Evolutionary conservation across 768 basidiomycete genomes (phyloP), one percentile per base, ranked within the genome.

Genomic region (Butyriboletus loyo): DNA sequence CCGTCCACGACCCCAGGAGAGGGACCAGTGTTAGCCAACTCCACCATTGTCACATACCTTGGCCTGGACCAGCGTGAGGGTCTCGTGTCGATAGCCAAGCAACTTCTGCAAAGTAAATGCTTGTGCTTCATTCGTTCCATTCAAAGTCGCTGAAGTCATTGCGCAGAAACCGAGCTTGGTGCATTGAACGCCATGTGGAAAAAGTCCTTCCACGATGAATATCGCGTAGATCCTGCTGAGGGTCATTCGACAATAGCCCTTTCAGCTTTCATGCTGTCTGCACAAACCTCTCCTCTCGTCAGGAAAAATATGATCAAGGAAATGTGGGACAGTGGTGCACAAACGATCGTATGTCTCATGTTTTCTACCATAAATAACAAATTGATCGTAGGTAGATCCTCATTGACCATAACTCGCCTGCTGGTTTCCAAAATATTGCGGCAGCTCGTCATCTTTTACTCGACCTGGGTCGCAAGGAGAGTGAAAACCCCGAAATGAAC

Each of bases 321-420:
- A 60, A 89, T 98, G 78, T 98, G 94, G 94, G 80, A 89, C 41
- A 92, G 91, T 61, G 92, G 91, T 39, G 93, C 93, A 21, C 83
- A 88, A 63, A 81, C 84, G 22, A 84, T 97, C 43, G 90, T 94
- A 59, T 52, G 43, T 45, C 5, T 13, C 37, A 45, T 35, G 25
- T 34, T 50, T 15, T 17, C 15, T 14, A 17, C 15, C 46, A 27
- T n/a, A 40, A 54, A 19, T 17, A 50, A 47, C 49, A 27, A 46
- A 38, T 46, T 57, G 31, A 67, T 57, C 32, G 21, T 56, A 54
- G 40, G 32, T 58, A 93, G 90, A 75, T 95, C 48, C 74, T 99
- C 39, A 85, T 98, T 54, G 97, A 99, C 67, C 87, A 93, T 51
- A 86, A 81, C 40, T 86, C 85, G 6, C 76, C 75, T 24, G 73